These are phyloP conservation scores for Psidium guajava DNA, from an alignment of 345 rosid genomes.

Conservation along the genomic window DNA sequence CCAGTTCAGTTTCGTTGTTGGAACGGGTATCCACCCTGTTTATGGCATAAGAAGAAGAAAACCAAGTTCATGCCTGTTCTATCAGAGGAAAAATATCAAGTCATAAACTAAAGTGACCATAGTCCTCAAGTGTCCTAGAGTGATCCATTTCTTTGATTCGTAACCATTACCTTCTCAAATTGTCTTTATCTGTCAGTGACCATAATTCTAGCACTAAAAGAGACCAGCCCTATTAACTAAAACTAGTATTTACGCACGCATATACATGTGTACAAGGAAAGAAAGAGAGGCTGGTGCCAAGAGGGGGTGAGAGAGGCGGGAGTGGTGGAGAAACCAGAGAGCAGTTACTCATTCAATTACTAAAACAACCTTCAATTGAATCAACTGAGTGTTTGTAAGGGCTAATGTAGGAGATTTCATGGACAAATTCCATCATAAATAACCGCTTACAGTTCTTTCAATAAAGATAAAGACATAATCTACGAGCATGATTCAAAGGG, in stretches of 20 bases:
- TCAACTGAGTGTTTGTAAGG: not conserved
- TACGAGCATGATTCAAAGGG: not conserved
- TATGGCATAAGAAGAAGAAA: conserved; percentile 3
- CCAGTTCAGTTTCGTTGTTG: conserved; percentile 35
- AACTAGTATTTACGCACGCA: not conserved
- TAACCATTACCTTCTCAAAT: not conserved
- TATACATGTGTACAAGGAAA: not conserved
- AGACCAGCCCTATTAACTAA: not conserved
- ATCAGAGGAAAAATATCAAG: not conserved
- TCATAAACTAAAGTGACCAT: not conserved
- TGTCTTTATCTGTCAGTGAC: not conserved
- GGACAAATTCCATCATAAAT: not conserved
- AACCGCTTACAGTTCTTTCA: not conserved
- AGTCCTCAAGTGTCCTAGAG: not conserved
- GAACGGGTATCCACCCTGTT: conserved; percentile 76
- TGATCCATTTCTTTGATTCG: not conserved
- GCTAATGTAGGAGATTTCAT: not conserved
- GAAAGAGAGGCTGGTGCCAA: not conserved
- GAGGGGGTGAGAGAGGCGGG: not conserved
- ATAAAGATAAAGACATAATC: not conserved
- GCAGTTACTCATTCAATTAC: not conserved
- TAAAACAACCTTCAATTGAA: not conserved
- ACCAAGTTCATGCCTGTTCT: not conserved
- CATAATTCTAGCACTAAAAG: not conserved
- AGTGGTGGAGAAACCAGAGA: not conserved